Evolutionary conservation across 2,329 filamentous ascomycete genomes (phyloP).

Genomic region (Paecilomyces fulvus): DNA sequence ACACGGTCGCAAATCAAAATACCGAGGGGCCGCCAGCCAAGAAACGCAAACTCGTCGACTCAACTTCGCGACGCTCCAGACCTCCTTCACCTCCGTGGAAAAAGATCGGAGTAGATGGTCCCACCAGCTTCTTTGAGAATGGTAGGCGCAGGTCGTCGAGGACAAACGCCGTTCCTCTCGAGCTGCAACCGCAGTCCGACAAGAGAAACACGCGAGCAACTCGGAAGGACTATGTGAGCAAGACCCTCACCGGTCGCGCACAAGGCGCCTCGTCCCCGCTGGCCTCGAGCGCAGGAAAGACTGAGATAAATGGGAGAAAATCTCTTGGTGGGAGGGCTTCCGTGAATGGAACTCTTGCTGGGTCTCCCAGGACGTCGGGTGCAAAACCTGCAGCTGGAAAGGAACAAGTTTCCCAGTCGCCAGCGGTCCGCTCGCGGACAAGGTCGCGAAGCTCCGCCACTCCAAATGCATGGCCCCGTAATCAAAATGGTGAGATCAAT

Average conservation of each 20-base stretch:
- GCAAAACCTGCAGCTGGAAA: conserved; percentile 11
- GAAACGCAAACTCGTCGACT: conserved; percentile 35
- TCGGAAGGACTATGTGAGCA: conserved; percentile 25
- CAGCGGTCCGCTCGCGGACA: conserved; percentile 17
- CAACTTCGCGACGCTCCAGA: conserved; percentile 28
- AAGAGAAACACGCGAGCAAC: conserved; percentile 39
- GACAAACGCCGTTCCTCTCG: conserved; percentile 41
- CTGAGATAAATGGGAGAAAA: conserved; percentile 21
- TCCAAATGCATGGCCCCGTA: conserved; percentile 9
- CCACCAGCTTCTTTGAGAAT: conserved; percentile 67
- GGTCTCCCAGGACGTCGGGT: conserved; percentile 11
- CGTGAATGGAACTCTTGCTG: conserved; percentile 18
- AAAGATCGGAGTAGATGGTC: conserved; percentile 71
- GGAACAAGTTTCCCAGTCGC: conserved; percentile 17
- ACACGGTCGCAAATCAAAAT: conserved; percentile 19
- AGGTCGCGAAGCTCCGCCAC: conserved; percentile 22
- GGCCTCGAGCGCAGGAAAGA: conserved; percentile 18
- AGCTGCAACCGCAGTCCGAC: conserved; percentile 39
- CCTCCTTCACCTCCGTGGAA: conserved; percentile 83
- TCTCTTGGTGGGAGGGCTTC: conserved; percentile 18
- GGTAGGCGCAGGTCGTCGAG: conserved; percentile 55
- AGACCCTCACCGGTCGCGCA: conserved; percentile 17
- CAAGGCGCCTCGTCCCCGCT: conserved; percentile 23
- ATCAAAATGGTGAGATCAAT: conserved; percentile 11
- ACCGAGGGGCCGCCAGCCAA: conserved; percentile 36